These are phyloP conservation scores for Dicorynia guianensis DNA, from an alignment of 306 rosid genomes.

Conservation along the genomic window DNA sequence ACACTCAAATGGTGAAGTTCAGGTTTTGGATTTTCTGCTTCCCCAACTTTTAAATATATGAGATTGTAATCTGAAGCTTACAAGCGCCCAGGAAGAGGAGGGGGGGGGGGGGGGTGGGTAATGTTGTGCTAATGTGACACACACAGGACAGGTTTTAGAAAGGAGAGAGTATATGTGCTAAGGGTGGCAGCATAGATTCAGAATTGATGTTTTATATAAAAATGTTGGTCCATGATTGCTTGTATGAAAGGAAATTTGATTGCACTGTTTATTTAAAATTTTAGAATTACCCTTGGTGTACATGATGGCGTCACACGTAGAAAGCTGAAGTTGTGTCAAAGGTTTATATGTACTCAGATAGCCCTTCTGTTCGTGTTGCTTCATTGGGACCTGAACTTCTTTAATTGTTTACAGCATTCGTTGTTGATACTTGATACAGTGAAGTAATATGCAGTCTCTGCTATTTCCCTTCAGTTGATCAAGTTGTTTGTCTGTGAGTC, in stretches of 20 bases:
- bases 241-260: no score
- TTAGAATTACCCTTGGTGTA: no score
- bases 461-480: neutral
- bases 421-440: neutral
- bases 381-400: neutral
- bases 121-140: neutral
- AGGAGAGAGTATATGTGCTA: neutral
- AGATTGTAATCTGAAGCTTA: conserved; percentile 13
- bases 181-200: neutral
- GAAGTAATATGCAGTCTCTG: neutral
- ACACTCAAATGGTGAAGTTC: conserved; percentile 10
- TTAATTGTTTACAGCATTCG: neutral
- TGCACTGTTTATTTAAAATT: no score
- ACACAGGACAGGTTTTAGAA: neutral
- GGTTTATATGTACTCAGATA: neutral
- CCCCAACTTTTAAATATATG: neutral
- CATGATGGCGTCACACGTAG: neutral
- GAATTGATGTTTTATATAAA: neutral
- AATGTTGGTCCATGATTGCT: neutral
- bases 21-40: conserved; percentile 9
- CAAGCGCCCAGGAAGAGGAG: conserved; percentile 16
- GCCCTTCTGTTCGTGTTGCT: conserved; percentile 2
- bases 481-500: neutral
- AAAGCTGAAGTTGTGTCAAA: neutral
- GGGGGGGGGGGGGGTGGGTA: no score